phyloP scores from a whole-genome alignment of 352 stramenopile genomes.

The Phytophthora ohioensis region DNA sequence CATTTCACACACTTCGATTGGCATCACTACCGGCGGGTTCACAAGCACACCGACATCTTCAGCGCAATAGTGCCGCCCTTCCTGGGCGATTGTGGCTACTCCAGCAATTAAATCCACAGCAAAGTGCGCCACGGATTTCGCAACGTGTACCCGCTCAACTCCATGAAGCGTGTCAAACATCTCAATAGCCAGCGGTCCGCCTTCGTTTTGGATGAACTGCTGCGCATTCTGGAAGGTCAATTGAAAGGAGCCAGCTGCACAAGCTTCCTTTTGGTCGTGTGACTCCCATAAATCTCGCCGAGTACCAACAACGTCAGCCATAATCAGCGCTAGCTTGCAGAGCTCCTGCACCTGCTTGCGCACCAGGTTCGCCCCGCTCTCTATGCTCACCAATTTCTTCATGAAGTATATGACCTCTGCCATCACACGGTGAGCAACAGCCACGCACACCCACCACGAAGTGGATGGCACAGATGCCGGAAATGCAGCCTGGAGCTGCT shows the following conservation, averaged over 20 bases:
- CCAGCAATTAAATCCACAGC: constrained; percentile 52
- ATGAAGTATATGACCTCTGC: constrained; percentile 68
- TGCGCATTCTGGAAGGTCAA: constrained; percentile 62
- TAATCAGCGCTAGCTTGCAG: constrained; percentile 59
- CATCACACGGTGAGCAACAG: constrained; percentile 56
- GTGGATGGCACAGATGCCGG: constrained; percentile 46
- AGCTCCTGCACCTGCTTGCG: constrained; percentile 61
- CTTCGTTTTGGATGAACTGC: constrained; percentile 73
- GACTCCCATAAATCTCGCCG: constrained; percentile 57
- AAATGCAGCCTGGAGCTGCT: constrained; percentile 35
- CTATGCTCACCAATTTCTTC: constrained; percentile 61
- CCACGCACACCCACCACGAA: constrained; percentile 70
- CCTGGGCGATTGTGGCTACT: constrained; percentile 51
- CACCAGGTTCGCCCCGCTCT: constrained; percentile 44
- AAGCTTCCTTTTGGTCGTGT: constrained; percentile 40
- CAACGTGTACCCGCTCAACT: constrained; percentile 56
- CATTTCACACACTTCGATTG: constrained; percentile 63
- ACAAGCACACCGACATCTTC: constrained; percentile 51
- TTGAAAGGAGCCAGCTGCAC: constrained; percentile 54
- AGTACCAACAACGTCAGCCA: constrained; percentile 58
- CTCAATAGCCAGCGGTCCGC: constrained; percentile 57
- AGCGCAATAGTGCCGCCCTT: constrained; percentile 58
- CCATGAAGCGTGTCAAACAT: constrained; percentile 61
- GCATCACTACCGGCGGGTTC: constrained; percentile 56
- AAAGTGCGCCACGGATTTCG: constrained; percentile 62